A percentile compares a stretch with the other conserved stretches of the same genome.
phyloP scores from a whole-genome alignment of 345 rosid species.

The Populus euphratica region DNA sequence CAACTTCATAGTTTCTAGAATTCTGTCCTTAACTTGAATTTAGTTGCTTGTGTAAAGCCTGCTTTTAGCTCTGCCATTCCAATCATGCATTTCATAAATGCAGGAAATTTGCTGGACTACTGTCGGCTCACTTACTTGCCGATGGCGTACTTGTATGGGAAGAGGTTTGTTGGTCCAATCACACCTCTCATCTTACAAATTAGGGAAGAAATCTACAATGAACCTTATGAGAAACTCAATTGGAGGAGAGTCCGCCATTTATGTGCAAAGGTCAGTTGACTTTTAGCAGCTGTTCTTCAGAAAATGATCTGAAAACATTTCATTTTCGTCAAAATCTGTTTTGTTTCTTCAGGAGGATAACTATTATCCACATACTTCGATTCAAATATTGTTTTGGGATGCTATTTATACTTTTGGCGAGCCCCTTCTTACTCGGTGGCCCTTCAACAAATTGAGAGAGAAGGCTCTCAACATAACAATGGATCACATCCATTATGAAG shows the following conservation, averaged over 20 bases:
- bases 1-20: too few relatives aligned
- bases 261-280: constrained; percentile 18
- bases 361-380: constrained; percentile 11
- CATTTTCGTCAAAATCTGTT: too few relatives aligned
- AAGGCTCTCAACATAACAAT: constrained; percentile 16
- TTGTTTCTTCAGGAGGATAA: constrained; percentile 13
- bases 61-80: too few relatives aligned
- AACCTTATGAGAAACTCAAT: constrained; percentile 17
- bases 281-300: background rate
- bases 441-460: constrained; percentile 16
- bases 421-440: constrained; percentile 14
- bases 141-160: constrained; percentile 23
- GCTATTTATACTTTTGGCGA: background rate
- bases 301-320: background rate
- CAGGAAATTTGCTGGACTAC: constrained; percentile 14
- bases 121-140: constrained; percentile 16
- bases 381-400: constrained; percentile 22
- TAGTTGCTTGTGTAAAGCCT: too few relatives aligned
- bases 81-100: background rate
- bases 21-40: too few relatives aligned
- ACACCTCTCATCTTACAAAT: constrained; percentile 19
- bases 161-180: constrained; percentile 23
- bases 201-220: constrained; percentile 13
- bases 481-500: constrained; percentile 30
- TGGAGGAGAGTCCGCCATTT: constrained; percentile 18